Evolutionary conservation across 1,284 basidiomycete species (phyloP).

Genomic region (Singerocomus inundabilis): DNA sequence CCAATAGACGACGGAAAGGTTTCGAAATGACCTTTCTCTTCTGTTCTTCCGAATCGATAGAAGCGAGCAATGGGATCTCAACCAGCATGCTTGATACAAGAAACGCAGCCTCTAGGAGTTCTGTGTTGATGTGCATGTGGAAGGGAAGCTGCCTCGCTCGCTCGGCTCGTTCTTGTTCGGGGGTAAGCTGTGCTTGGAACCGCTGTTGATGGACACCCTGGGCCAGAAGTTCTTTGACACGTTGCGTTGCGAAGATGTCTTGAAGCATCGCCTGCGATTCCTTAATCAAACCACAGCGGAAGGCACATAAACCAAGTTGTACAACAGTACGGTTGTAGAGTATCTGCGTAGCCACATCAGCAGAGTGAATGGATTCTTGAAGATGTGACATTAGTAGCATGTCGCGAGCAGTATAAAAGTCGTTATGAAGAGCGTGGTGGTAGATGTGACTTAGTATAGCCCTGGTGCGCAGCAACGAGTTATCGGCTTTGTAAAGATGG

Average conservation of each 20-base stretch:
- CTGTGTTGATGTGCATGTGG: constrained; percentile 99
- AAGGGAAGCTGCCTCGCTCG: constrained; percentile 96
- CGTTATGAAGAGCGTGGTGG: constrained; percentile 94
- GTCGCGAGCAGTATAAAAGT: constrained; percentile 96
- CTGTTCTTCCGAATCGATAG: constrained; percentile 91
- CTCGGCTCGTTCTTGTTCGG: constrained; percentile 97
- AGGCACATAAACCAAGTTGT: constrained; percentile 95
- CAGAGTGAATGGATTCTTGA: constrained; percentile 93
- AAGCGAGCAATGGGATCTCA: constrained; percentile 94
- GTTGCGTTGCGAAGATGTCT: constrained; percentile 95
- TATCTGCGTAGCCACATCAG: constrained; percentile 97
- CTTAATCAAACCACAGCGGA: constrained; percentile 92
- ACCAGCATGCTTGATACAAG: constrained; percentile 98
- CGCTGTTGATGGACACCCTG: constrained; percentile 95
- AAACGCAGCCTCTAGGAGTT: constrained; percentile 96
- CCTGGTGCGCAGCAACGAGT: constrained; percentile 89
- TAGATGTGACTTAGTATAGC: constrained; percentile 98
- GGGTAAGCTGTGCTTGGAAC: constrained; percentile 76
- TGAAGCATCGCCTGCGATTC: constrained; percentile 92
- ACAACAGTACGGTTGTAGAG: constrained; percentile 98
- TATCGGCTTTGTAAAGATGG: constrained; percentile 90
- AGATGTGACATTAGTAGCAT: constrained; percentile 99
- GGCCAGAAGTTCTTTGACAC: constrained; percentile 95
- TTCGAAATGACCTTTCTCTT: constrained; percentile 92
- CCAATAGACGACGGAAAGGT: constrained; percentile 92